A percentile compares a stretch with the other conserved stretches of the same genome.
Conservation (phyloP, 73 alveolate species). For the Paramecium octaurelia region DNA sequence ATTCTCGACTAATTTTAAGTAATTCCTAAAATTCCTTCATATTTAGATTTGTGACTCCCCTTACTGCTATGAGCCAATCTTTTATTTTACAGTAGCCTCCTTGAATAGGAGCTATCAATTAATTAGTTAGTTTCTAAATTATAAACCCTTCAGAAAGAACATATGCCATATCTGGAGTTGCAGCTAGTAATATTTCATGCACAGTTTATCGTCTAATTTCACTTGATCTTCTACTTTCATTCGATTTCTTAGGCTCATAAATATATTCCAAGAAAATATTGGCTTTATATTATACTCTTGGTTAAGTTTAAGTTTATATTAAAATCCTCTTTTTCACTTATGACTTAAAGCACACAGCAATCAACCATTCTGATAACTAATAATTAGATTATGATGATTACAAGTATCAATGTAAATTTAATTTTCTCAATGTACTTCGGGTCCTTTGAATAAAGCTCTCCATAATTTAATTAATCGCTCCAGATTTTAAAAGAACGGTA, state of each 20-base stretch:
- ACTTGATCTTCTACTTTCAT: background rate
- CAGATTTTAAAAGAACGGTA: background rate
- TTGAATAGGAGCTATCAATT: background rate
- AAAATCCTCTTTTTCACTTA: background rate
- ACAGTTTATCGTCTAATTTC: background rate
- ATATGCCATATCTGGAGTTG: constrained; percentile 46
- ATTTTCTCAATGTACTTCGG: background rate
- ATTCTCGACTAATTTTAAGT: background rate
- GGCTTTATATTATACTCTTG: background rate
- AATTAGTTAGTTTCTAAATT: background rate
- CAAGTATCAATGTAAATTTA: constrained; percentile 1
- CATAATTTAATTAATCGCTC: background rate
- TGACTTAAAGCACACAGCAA: background rate
- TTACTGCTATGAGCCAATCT: background rate
- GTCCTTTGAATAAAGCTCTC: background rate
- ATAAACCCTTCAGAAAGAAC: background rate
- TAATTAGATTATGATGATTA: background rate
- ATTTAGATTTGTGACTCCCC: background rate
- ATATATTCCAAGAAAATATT: background rate
- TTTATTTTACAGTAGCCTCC: background rate
- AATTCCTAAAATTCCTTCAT: background rate
- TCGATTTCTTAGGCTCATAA: background rate
- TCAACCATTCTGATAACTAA: constrained; percentile 25
- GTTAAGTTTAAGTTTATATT: background rate
- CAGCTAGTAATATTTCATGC: background rate